Evolutionary conservation across 1,139 yeast genomes (phyloP).

Genomic region (Starmera stellimalicola): DNA sequence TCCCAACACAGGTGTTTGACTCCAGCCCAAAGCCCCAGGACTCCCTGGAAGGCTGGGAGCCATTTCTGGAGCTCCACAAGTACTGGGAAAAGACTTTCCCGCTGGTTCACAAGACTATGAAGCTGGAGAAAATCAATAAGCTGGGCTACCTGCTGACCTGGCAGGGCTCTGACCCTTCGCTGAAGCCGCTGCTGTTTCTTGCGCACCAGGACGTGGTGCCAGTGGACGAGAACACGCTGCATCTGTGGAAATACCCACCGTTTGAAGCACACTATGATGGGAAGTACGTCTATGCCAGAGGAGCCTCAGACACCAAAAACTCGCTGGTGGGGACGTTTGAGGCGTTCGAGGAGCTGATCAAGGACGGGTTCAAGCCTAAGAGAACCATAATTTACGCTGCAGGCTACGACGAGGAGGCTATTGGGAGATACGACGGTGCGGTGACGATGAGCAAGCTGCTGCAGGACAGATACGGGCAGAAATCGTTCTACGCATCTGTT

Average conservation of each 20-base stretch:
- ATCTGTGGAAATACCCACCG: conserved; percentile 62
- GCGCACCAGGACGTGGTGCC: conserved; percentile 88
- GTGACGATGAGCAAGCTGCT: conserved; percentile 29
- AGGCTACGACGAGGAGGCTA: conserved; percentile 60
- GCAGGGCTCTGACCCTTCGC: conserved; percentile 42
- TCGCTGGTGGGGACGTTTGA: conserved; percentile 47
- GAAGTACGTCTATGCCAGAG: conserved; percentile 48
- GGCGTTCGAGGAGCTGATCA: conserved; percentile 36
- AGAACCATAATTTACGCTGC: conserved; percentile 45
- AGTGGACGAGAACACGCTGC: conserved; percentile 47
- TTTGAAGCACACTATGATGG: conserved; percentile 56
- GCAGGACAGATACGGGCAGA: conserved; percentile 36
- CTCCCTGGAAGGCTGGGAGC: conserved; percentile 26
- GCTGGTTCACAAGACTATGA: conserved; percentile 35
- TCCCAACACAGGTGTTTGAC: conserved; percentile 59
- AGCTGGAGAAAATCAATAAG: conserved; percentile 49
- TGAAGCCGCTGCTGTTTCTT: conserved; percentile 62
- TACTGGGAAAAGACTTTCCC: conserved; percentile 55
- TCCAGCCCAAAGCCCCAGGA: conserved; percentile 32
- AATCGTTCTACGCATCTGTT: conserved; percentile 42
- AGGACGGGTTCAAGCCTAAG: conserved; percentile 33
- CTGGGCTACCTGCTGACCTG: conserved; percentile 61
- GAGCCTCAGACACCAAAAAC: conserved; percentile 56
- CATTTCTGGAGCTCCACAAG: conserved; percentile 41
- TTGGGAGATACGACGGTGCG: conserved; percentile 45